These are phyloP conservation scores for Hura crepitans DNA, from an alignment of 441 rosid genomes.

Conservation along the genomic window DNA sequence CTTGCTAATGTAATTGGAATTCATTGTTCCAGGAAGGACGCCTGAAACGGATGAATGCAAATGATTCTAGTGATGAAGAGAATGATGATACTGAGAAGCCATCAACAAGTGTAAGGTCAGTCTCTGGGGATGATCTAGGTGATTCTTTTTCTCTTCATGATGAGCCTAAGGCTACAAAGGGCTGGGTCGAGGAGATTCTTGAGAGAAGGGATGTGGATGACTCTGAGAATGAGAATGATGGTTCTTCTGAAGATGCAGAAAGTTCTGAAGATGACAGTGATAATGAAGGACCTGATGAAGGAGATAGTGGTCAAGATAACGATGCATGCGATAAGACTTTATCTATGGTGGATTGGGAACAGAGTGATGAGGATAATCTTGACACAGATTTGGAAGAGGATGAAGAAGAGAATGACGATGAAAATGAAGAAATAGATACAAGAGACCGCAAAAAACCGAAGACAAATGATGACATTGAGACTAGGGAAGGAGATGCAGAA, in stretches of 20 bases:
- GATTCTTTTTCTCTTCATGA: conserved; percentile 72
- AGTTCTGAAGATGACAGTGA: conserved; percentile 43
- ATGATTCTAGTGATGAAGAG: conserved; percentile 71
- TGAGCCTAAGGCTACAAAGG: conserved; percentile 45
- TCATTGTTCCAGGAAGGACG: conserved; percentile 60
- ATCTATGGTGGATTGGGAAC: conserved; percentile 77
- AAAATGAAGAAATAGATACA: conserved; percentile 27
- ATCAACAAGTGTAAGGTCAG: conserved; percentile 33
- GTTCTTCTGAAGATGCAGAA: conserved; percentile 52
- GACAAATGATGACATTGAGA: conserved; percentile 25
- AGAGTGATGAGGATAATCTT: conserved; percentile 75
- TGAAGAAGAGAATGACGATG: conserved; percentile 37
- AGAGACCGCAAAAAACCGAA: conserved; percentile 35
- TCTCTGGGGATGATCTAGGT: conserved; percentile 90
- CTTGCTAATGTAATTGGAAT: conserved; percentile 1
- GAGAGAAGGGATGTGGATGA: conserved; percentile 48
- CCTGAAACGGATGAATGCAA: conserved; percentile 72
- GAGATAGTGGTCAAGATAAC: conserved; percentile 30
- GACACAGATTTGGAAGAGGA: conserved; percentile 54
- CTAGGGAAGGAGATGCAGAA: conserved; percentile 21
- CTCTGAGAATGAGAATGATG: conserved; percentile 51
- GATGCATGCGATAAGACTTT: conserved; percentile 29
- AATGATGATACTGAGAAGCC: conserved; percentile 46
- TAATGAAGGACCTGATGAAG: conserved; percentile 45
- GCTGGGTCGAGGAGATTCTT: conserved; percentile 89